A percentile compares a stretch with the other conserved stretches of the same genome.
Conservation (phyloP, 371 early-diverging fungal genomes). For the Mortierella sp. region DNA sequence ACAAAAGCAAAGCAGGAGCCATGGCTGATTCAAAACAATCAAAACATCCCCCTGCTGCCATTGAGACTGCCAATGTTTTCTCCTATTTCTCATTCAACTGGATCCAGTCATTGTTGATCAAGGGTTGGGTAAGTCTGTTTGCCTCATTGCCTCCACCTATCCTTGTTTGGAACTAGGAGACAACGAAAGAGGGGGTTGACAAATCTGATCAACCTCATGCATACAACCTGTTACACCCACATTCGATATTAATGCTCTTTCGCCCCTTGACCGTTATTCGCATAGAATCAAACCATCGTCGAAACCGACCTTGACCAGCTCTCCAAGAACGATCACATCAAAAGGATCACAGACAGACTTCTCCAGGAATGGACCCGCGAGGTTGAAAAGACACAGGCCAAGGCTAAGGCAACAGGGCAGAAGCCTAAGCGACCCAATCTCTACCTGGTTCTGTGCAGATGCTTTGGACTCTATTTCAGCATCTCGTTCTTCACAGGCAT, state of each 20-base stretch:
- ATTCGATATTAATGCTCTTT: conserved; percentile 1
- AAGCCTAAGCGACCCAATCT: conserved; percentile 41
- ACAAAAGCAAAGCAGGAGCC: too few species aligned
- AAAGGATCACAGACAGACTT: conserved; percentile 38
- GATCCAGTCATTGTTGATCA: conserved; percentile 45
- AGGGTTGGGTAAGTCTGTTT: conserved; percentile 39
- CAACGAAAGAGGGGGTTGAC: neutral
- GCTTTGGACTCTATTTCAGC: conserved; percentile 36
- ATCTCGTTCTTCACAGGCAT: conserved; percentile 29
- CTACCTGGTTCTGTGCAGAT: conserved; percentile 42
- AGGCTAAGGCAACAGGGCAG: conserved; percentile 20
- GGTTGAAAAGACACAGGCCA: conserved; percentile 24
- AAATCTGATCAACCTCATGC: neutral
- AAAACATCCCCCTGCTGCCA: conserved; percentile 42
- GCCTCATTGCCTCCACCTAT: neutral
- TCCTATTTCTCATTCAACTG: conserved; percentile 53
- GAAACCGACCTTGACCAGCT: conserved; percentile 38
- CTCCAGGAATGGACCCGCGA: conserved; percentile 43
- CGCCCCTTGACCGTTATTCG: neutral
- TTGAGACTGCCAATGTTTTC: conserved; percentile 31
- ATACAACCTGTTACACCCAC: neutral
- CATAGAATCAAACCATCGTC: conserved; percentile 36
- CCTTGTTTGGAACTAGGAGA: neutral
- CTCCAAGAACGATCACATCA: conserved; percentile 38
- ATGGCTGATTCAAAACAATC: conserved; percentile 26